Percentiles rank a stretch among this genome's conserved stretches.
Evolutionary conservation across 345 rosid genomes (phyloP).

Genomic region (Laguncularia racemosa): DNA sequence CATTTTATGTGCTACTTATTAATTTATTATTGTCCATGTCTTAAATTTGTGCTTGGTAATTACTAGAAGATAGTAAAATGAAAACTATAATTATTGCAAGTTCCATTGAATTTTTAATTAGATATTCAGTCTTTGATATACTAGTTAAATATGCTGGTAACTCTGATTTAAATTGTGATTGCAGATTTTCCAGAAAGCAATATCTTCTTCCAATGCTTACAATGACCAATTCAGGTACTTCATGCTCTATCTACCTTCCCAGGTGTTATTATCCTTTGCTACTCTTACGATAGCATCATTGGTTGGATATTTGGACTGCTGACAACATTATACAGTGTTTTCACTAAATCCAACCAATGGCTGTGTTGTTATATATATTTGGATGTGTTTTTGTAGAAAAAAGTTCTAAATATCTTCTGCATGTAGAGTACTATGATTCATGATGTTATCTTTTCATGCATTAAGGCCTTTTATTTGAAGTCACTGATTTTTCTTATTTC

Average conservation of each 20-base stretch:
- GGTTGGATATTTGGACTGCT: no score
- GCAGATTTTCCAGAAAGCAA: conserved; percentile 99
- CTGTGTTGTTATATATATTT: no score
- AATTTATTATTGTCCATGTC: not conserved
- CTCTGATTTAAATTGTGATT: conserved; percentile 11
- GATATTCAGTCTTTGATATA: no score
- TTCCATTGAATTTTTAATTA: no score
- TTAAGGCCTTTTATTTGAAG: no score
- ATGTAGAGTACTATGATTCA: no score
- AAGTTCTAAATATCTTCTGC: no score
- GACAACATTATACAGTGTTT: no score
- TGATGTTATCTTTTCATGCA: no score
- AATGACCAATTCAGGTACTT: conserved; percentile 88
- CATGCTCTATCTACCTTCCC: not conserved
- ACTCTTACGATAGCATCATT: not conserved
- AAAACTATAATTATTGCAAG: not conserved
- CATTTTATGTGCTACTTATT: not conserved
- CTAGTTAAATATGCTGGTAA: conserved; percentile 1
- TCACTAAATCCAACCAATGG: no score
- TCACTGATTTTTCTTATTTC: no score
- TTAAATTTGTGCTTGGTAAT: not conserved
- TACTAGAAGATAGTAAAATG: not conserved
- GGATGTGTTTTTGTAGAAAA: no score
- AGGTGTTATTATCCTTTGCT: not conserved
- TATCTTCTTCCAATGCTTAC: conserved; percentile 91